Percentiles rank a stretch among this genome's conserved stretches.
phyloP scores from a whole-genome alignment of 2,329 filamentous ascomycete species.

The Diplodia mutila region DNA sequence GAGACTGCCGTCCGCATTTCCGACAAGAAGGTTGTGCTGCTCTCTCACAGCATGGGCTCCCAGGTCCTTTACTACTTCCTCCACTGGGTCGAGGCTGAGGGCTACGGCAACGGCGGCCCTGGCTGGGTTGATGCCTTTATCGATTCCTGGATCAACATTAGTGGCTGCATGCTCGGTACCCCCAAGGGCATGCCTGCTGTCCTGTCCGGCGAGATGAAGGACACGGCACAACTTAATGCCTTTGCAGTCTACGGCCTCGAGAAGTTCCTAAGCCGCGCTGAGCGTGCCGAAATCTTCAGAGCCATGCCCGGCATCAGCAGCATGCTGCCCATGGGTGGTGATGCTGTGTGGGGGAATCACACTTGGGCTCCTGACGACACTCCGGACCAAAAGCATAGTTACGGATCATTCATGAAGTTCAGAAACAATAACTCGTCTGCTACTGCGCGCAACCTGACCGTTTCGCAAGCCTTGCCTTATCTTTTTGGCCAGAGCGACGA shows the following conservation, averaged over 20 bases:
- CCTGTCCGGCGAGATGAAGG: slow-evolving; percentile 95
- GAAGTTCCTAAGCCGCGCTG: slow-evolving; percentile 88
- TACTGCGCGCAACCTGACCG: slow-evolving; percentile 71
- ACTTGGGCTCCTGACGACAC: slow-evolving; percentile 87
- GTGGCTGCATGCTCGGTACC: slow-evolving; percentile 95
- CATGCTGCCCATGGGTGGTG: slow-evolving; percentile 93
- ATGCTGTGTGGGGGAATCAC: slow-evolving; percentile 90
- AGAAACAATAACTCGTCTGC: slow-evolving; percentile 60
- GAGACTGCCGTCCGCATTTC: slow-evolving; percentile 77
- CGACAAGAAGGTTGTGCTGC: slow-evolving; percentile 78
- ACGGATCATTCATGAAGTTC: slow-evolving; percentile 85
- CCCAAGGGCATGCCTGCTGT: slow-evolving; percentile 89
- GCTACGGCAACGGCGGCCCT: slow-evolving; percentile 76
- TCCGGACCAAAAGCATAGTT: slow-evolving; percentile 72
- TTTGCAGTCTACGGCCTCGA: slow-evolving; percentile 97
- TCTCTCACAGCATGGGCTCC: slow-evolving; percentile 97
- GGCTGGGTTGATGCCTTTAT: slow-evolving; percentile 89
- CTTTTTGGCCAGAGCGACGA: slow-evolving; percentile 76
- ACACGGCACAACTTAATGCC: slow-evolving; percentile 93
- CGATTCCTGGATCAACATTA: slow-evolving; percentile 97
- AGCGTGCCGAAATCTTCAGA: slow-evolving; percentile 90
- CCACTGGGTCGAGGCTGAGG: slow-evolving; percentile 78
- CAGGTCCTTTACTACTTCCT: slow-evolving; percentile 89
- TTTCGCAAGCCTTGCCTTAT: slow-evolving; percentile 75
- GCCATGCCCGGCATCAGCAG: slow-evolving; percentile 96